Evolutionary conservation across 768 basidiomycete genomes (phyloP).

Genomic region (Melanogaster broomeanus): DNA sequence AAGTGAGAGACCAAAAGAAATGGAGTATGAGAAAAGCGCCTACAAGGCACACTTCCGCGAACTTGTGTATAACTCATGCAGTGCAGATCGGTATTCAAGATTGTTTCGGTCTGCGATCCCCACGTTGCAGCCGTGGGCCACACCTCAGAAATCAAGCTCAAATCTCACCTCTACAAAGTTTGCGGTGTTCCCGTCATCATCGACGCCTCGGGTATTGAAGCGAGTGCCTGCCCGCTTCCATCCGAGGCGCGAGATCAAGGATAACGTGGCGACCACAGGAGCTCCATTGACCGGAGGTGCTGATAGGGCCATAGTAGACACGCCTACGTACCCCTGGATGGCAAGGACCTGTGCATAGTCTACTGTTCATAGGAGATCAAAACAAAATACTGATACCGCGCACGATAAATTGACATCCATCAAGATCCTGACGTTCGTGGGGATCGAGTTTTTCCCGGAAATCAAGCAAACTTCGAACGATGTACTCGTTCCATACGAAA

Average conservation of each 20-base stretch:
- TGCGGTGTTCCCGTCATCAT: slow-evolving; percentile 92
- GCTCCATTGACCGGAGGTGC: slow-evolving; percentile 74
- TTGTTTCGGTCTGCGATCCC: slow-evolving; percentile 76
- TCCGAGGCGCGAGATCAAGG: slow-evolving; percentile 83
- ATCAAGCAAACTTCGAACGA: slow-evolving; percentile 83
- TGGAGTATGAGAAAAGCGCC: slow-evolving; percentile 32
- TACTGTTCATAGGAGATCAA: slow-evolving; percentile 4
- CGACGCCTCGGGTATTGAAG: slow-evolving; percentile 95
- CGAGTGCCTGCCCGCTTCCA: slow-evolving; percentile 97
- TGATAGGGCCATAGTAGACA: slow-evolving; percentile 76
- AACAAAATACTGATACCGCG: slow-evolving; percentile 31
- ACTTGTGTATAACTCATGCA: slow-evolving; percentile 93
- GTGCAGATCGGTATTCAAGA: slow-evolving; percentile 84
- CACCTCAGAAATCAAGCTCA: not conserved
- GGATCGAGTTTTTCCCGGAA: slow-evolving; percentile 80
- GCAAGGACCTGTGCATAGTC: slow-evolving; percentile 63
- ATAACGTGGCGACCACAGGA: slow-evolving; percentile 72
- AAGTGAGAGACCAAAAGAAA: slow-evolving; percentile 9
- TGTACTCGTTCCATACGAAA: slow-evolving; percentile 97
- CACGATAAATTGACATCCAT: slow-evolving; percentile 84
- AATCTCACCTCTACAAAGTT: slow-evolving; percentile 89
- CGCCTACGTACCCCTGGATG: slow-evolving; percentile 92
- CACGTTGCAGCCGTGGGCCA: slow-evolving; percentile 13
- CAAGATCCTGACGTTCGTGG: slow-evolving; percentile 71
- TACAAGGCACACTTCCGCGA: slow-evolving; percentile 93